Conservation (phyloP, 2,329 filamentous ascomycete species). For the Curvularia spicifera region DNA sequence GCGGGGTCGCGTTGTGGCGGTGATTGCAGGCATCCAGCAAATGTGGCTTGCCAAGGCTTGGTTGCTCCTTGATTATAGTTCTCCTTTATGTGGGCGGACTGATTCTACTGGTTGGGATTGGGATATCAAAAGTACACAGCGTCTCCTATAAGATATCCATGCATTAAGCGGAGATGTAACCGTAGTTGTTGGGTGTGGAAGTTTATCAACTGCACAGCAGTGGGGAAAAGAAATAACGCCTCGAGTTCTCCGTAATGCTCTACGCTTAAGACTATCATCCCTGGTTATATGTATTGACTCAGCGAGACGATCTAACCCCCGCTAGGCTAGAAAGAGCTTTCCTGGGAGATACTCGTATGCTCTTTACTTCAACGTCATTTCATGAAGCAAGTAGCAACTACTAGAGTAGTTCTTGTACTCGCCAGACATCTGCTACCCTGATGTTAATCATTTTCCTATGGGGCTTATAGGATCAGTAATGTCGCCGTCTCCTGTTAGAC, state of each 20-base stretch:
- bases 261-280: neutral
- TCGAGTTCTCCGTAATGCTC: neutral
- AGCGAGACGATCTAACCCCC: neutral
- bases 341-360: neutral
- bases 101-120: neutral
- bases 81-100: neutral
- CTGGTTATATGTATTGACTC: neutral
- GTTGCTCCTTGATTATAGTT: neutral
- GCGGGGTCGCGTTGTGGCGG: neutral
- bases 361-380: neutral
- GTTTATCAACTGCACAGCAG: neutral
- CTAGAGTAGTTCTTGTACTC: neutral
- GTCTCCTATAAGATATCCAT: neutral
- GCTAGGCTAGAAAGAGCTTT: neutral
- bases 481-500: no score
- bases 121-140: neutral
- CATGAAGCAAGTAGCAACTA: neutral
- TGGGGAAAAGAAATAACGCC: neutral
- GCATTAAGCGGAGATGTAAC: neutral
- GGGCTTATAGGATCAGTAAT: neutral
- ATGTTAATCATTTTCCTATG: neutral
- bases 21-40: neutral
- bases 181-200: neutral
- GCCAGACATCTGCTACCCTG: neutral
- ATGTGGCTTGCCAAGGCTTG: neutral